phyloP scores from a whole-genome alignment of 2,329 filamentous ascomycete genomes.

The Verticillium alfalfae region DNA sequence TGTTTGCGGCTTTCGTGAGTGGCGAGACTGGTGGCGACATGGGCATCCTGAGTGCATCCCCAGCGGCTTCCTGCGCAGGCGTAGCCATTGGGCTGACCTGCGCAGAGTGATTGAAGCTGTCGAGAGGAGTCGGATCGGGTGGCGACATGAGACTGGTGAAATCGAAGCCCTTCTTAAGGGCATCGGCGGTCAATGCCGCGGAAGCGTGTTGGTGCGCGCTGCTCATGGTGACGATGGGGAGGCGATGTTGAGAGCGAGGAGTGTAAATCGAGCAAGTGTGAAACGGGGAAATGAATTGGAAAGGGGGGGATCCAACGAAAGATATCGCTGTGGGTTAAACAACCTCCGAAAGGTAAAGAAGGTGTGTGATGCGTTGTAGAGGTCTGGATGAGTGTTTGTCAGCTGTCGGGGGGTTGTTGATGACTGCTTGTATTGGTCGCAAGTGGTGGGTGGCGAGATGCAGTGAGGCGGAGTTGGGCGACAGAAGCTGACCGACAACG shows the following conservation, averaged over 20 bases:
- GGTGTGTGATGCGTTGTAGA: background rate
- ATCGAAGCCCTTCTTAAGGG: slow-evolving; percentile 21
- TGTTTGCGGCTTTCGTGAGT: slow-evolving; percentile 32
- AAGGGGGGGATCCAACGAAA: background rate
- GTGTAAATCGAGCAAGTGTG: background rate
- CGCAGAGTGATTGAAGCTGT: slow-evolving; percentile 39
- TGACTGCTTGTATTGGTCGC: slow-evolving; percentile 1
- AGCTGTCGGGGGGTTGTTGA: slow-evolving; percentile 5
- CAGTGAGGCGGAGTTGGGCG: background rate
- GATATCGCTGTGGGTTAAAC: background rate
- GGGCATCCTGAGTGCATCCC: slow-evolving; percentile 23
- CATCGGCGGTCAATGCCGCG: background rate
- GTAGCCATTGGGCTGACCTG: slow-evolving; percentile 1
- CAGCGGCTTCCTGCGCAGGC: background rate
- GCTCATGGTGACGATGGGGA: background rate
- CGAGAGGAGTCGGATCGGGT: slow-evolving; percentile 46
- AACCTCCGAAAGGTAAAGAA: background rate
- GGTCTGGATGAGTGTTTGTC: slow-evolving; percentile 7
- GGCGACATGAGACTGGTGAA: slow-evolving; percentile 58
- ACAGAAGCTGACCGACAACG: background rate
- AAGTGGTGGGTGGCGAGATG: slow-evolving; percentile 8
- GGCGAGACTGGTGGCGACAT: slow-evolving; percentile 57
- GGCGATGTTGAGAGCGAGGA: background rate
- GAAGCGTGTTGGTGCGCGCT: background rate
- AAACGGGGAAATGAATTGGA: background rate